Evolutionary conservation across 768 basidiomycete genomes (phyloP).

Genomic region (Russula foetens): DNA sequence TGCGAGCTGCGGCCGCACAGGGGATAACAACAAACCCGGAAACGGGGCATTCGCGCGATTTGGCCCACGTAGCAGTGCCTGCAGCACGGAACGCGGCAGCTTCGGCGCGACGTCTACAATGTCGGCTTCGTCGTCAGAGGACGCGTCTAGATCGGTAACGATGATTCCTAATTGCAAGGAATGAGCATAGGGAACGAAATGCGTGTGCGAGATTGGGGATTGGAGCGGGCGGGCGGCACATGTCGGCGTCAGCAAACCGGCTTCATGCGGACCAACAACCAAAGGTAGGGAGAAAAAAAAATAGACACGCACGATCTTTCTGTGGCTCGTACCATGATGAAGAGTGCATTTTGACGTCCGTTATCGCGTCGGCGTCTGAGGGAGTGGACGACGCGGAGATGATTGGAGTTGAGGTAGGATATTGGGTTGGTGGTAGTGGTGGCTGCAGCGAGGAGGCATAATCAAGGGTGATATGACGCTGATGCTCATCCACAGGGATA

Average conservation of each 20-base stretch:
- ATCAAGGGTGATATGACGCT: background rate
- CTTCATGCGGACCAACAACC: background rate
- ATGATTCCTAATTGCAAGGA: slow-evolving; percentile 12
- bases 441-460: background rate
- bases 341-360: slow-evolving; percentile 15
- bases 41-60: background rate
- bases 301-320: slow-evolving; percentile 16
- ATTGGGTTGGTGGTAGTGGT: background rate
- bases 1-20: background rate
- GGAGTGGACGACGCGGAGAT: background rate
- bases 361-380: background rate
- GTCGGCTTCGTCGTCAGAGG: slow-evolving; percentile 17
- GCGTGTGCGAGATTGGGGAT: background rate
- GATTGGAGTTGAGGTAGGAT: background rate
- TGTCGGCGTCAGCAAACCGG: background rate
- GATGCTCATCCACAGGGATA: background rate
- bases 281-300: background rate
- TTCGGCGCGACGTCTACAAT: slow-evolving; percentile 3
- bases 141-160: slow-evolving; percentile 19
- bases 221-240: background rate
- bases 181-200: background rate
- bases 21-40: background rate
- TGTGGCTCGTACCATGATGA: slow-evolving; percentile 21
- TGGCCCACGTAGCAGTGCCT: slow-evolving; percentile 3
- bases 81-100: slow-evolving; percentile 10